Percentiles rank a stretch among this genome's conserved stretches.
Conservation (phyloP, 2,329 filamentous ascomycete species). For the Fusarium subtropicale region DNA sequence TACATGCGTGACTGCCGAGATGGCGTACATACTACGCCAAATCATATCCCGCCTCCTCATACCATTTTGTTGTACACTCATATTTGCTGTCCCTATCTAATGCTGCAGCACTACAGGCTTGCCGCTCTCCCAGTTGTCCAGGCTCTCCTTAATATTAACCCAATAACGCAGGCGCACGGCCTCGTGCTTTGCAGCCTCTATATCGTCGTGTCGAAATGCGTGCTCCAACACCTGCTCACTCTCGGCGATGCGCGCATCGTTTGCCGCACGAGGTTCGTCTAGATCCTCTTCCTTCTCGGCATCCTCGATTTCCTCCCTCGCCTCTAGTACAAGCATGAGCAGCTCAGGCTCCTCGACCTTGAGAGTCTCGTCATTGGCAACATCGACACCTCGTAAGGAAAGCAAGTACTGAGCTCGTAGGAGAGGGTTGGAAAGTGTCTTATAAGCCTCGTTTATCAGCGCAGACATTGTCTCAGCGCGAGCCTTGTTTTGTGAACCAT, state of each 20-base stretch:
- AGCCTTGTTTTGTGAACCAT: conserved; percentile 64
- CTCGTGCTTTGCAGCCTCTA: conserved; percentile 75
- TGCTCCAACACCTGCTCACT: conserved; percentile 72
- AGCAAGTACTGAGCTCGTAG: conserved; percentile 90
- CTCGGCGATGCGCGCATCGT: conserved; percentile 72
- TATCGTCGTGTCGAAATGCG: conserved; percentile 74
- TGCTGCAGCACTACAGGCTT: conserved; percentile 69
- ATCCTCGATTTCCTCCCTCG: conserved; percentile 79
- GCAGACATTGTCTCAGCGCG: conserved; percentile 82
- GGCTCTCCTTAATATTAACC: conserved; percentile 84
- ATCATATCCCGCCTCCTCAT: not conserved
- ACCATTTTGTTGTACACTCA: not conserved
- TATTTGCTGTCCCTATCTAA: conserved; percentile 32
- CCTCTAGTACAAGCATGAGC: conserved; percentile 83
- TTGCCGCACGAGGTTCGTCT: conserved; percentile 68
- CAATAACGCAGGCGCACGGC: conserved; percentile 87
- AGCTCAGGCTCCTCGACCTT: conserved; percentile 76
- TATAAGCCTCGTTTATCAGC: conserved; percentile 91
- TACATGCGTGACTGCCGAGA: not conserved
- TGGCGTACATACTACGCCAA: not conserved
- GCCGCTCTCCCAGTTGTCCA: conserved; percentile 87
- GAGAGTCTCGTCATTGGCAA: conserved; percentile 81
- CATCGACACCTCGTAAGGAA: conserved; percentile 77
- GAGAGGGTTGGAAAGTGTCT: conserved; percentile 82
- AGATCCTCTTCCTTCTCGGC: conserved; percentile 75